phyloP scores from a whole-genome alignment of 257 asterid genomes.

The Ilex aquifolium region DNA sequence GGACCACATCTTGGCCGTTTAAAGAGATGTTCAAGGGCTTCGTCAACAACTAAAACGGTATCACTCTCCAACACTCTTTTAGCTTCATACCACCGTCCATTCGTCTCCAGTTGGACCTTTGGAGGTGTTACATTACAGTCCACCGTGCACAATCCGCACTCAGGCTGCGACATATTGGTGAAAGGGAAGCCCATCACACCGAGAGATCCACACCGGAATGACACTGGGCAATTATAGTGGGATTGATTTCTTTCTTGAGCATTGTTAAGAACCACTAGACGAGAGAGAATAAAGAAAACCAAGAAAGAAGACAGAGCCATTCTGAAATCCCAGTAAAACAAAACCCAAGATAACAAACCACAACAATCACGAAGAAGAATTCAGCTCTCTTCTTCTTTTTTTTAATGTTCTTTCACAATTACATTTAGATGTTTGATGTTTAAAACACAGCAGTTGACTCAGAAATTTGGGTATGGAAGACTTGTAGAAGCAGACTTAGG shows the following conservation, averaged over 20 bases:
- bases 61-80: too few species aligned
- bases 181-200: not conserved
- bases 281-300: not conserved
- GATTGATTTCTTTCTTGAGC: not conserved
- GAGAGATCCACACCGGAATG: too few species aligned
- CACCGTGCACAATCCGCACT: not conserved
- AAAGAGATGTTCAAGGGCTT: too few species aligned
- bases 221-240: too few species aligned
- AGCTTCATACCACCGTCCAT: not conserved
- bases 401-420: not conserved
- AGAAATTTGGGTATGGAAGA: constrained; percentile 11
- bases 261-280: not conserved
- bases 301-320: too few species aligned
- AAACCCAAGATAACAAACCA: too few species aligned
- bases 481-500: too few species aligned
- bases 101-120: not conserved
- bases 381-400: not conserved
- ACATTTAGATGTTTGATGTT: too few species aligned
- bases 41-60: too few species aligned
- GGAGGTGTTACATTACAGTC: not conserved
- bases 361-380: not conserved
- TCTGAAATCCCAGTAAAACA: too few species aligned
- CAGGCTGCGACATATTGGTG: not conserved
- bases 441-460: constrained; percentile 20
- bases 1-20: not conserved